Conservation (phyloP, 2,329 filamentous ascomycete species). For the Colletotrichum gigasporum region DNA sequence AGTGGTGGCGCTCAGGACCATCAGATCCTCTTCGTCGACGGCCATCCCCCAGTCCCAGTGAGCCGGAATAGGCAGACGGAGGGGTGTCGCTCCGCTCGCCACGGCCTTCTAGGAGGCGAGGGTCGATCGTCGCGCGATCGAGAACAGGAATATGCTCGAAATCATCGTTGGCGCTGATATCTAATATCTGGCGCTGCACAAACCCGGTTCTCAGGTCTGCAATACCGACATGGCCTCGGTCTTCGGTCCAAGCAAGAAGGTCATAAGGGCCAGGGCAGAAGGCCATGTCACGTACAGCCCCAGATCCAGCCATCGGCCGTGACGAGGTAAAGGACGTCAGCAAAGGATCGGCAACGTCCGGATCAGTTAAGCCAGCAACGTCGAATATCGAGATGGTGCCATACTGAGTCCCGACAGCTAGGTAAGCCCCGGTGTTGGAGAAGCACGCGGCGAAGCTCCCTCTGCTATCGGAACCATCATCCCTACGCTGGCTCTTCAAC, state of each 20-base stretch:
- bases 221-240: conserved; percentile 79
- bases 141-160: conserved; percentile 66
- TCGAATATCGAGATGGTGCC: conserved; percentile 82
- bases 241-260: conserved; percentile 92
- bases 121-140: conserved; percentile 64
- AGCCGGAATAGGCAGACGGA: conserved; percentile 32
- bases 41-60: conserved; percentile 46
- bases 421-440: conserved; percentile 74
- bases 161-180: conserved; percentile 67
- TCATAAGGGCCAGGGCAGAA: conserved; percentile 93
- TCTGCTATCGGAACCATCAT: conserved; percentile 64
- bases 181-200: conserved; percentile 73
- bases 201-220: conserved; percentile 77
- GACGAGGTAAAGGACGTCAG: conserved; percentile 83
- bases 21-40: conserved; percentile 24
- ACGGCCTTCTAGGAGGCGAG: conserved; percentile 59
- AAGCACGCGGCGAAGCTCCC: conserved; percentile 84
- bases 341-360: conserved; percentile 65
- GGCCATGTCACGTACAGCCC: conserved; percentile 88
- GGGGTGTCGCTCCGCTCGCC: conserved; percentile 53
- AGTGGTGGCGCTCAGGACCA: conserved; percentile 38
- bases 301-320: conserved; percentile 72
- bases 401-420: conserved; percentile 83
- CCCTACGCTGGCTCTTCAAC: conserved; percentile 65
- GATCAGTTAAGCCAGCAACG: conserved; percentile 55